Percentiles rank a stretch among this genome's conserved stretches.
Conservation (phyloP, 768 basidiomycete species). For the Pleurotus salmoneostramineus region DNA sequence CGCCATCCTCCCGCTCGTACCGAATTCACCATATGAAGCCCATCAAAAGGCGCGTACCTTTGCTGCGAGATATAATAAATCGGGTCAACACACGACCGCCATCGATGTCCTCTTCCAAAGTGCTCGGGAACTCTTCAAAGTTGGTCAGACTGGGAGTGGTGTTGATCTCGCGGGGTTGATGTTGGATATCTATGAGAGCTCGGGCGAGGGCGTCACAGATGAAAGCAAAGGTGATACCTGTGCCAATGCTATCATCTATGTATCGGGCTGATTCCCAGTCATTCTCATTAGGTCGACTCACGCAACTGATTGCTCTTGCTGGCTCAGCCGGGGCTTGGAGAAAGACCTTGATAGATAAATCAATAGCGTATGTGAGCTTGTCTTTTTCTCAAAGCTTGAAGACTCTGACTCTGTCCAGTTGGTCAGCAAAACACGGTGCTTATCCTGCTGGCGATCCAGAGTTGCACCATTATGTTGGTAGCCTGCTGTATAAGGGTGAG, state of each 20-base stretch:
- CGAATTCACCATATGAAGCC: constrained; percentile 81
- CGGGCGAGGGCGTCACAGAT: constrained; percentile 67
- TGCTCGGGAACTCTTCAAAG: constrained; percentile 84
- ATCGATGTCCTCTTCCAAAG: constrained; percentile 93
- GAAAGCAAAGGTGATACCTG: constrained; percentile 72
- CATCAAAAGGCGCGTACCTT: constrained; percentile 98
- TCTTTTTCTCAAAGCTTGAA: constrained; percentile 1
- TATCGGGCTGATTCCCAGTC: constrained; percentile 12
- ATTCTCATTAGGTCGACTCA: constrained; percentile 63
- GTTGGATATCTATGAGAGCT: constrained; percentile 78
- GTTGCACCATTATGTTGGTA: constrained; percentile 87
- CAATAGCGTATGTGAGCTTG: constrained; percentile 67
- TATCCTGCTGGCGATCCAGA: constrained; percentile 86
- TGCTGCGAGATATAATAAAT: constrained; percentile 82
- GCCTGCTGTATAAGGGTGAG: constrained; percentile 79
- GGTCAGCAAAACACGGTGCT: constrained; percentile 77
- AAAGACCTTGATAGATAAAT: constrained; percentile 82
- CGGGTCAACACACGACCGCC: constrained; percentile 78
- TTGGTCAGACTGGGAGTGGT: constrained; percentile 85
- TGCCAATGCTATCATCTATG: neutral
- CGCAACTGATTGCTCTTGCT: constrained; percentile 86
- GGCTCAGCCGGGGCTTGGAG: constrained; percentile 83
- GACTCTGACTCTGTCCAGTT: constrained; percentile 42
- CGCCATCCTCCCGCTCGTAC: constrained; percentile 72
- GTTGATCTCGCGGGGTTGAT: constrained; percentile 79